A percentile compares a stretch with the other conserved stretches of the same genome.
Evolutionary conservation across 1,139 yeast species (phyloP).

Genomic region (Geotrichum aggregatum): DNA sequence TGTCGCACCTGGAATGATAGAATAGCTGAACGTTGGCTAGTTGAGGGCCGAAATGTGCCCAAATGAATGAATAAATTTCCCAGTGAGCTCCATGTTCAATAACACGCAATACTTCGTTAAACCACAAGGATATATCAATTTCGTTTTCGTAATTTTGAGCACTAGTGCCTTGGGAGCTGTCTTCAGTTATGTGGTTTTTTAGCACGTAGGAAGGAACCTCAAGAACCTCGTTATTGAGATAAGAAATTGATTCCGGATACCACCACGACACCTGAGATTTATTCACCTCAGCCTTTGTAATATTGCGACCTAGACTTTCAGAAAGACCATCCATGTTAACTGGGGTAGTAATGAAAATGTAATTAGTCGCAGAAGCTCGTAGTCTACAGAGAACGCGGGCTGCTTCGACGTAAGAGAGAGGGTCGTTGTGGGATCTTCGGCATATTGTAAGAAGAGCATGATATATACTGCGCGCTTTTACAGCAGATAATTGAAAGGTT

Average conservation of each 20-base stretch:
- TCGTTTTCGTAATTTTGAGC: conserved; percentile 11
- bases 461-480: conserved; percentile 24
- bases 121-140: conserved; percentile 52
- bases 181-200: conserved; percentile 16
- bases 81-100: conserved; percentile 58
- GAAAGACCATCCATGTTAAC: conserved; percentile 65
- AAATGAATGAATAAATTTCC: conserved; percentile 64
- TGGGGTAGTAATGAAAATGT: conserved; percentile 52
- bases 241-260: conserved; percentile 55
- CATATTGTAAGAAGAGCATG: conserved; percentile 28
- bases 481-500: conserved; percentile 24
- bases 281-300: conserved; percentile 29
- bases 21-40: conserved; percentile 60
- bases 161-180: neutral
- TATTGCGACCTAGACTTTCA: conserved; percentile 53
- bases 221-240: conserved; percentile 45
- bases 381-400: conserved; percentile 55
- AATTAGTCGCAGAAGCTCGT: conserved; percentile 48
- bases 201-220: conserved; percentile 35
- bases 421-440: conserved; percentile 25
- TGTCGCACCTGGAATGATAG: conserved; percentile 43
- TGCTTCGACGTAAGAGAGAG: conserved; percentile 45
- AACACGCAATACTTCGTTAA: conserved; percentile 48
- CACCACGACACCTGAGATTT: conserved; percentile 45
- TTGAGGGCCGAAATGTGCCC: conserved; percentile 72